Conservation (phyloP, 352 stramenopile genomes). For the Hyaloperonospora arabidopsidis region DNA sequence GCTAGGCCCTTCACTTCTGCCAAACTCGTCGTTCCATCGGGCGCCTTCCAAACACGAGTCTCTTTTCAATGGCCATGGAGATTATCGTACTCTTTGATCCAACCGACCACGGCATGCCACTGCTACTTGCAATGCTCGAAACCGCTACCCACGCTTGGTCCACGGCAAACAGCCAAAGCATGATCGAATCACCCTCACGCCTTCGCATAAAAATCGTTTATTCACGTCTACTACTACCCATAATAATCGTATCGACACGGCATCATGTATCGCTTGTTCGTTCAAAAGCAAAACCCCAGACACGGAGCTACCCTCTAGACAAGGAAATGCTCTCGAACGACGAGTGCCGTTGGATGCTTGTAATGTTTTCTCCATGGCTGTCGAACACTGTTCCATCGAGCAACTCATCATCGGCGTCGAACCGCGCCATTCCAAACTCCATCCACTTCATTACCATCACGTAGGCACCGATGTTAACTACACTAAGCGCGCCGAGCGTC, state of each 20-base stretch:
- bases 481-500: conserved; percentile 58
- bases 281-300: conserved; percentile 7
- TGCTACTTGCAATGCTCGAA: background rate
- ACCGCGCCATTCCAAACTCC: conserved; percentile 80
- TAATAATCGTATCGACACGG: conserved; percentile 38
- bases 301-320: conserved; percentile 28
- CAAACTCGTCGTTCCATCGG: too few species aligned
- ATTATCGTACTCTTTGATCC: too few species aligned
- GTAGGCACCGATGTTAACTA: conserved; percentile 69
- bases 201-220: conserved; percentile 16
- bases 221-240: conserved; percentile 21
- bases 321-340: conserved; percentile 79
- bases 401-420: conserved; percentile 62
- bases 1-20: too few species aligned
- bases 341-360: conserved; percentile 56
- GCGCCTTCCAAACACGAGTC: too few species aligned
- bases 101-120: background rate
- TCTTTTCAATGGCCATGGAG: too few species aligned
- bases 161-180: background rate
- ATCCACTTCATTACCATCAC: conserved; percentile 80
- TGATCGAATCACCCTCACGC: background rate
- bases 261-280: conserved; percentile 7
- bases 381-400: conserved; percentile 52
- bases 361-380: conserved; percentile 58
- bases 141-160: background rate